phyloP scores from a whole-genome alignment of 2,329 filamentous ascomycete genomes.

The Ophiognomonia clavigignenti-juglandacearum region DNA sequence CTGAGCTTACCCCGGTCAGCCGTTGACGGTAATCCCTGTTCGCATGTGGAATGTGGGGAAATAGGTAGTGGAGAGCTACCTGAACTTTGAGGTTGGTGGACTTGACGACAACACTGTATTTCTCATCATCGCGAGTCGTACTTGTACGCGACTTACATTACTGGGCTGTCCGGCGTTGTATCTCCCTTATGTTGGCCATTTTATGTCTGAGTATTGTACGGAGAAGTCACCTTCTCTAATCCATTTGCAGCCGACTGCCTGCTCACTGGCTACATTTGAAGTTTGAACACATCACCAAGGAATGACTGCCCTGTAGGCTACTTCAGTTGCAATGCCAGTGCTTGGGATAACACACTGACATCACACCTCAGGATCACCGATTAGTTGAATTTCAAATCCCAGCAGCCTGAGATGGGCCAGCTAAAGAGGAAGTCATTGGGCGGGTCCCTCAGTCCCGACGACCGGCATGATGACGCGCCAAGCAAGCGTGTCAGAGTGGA shows the following conservation, averaged over 20 bases:
- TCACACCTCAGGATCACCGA: not conserved
- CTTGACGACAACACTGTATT: too few relatives aligned
- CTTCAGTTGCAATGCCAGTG: not conserved
- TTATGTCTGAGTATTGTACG: too few relatives aligned
- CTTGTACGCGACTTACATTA: too few relatives aligned
- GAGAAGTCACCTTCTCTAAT: too few relatives aligned
- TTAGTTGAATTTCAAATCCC: not conserved
- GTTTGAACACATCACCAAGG: too few relatives aligned
- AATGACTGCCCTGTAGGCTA: not conserved
- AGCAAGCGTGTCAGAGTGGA: constrained; percentile 10
- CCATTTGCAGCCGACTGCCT: not conserved
- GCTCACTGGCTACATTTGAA: not conserved
- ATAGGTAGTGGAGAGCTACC: too few relatives aligned
- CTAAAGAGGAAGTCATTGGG: constrained; percentile 14
- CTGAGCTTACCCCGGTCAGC: not conserved
- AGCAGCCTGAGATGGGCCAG: constrained; percentile 3
- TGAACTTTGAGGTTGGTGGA: too few relatives aligned
- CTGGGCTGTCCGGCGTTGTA: too few relatives aligned
- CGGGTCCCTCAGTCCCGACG: constrained; percentile 4
- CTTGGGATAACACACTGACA: not conserved
- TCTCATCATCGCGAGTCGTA: too few relatives aligned
- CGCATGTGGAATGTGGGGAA: too few relatives aligned
- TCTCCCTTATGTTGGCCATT: too few relatives aligned
- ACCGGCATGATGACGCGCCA: constrained; percentile 4
- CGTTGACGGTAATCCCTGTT: not conserved